Evolutionary conservation across 805 yeast species (phyloP), one percentile per base, ranked within the genome.

Genomic region (Suhomyces faveliae): DNA sequence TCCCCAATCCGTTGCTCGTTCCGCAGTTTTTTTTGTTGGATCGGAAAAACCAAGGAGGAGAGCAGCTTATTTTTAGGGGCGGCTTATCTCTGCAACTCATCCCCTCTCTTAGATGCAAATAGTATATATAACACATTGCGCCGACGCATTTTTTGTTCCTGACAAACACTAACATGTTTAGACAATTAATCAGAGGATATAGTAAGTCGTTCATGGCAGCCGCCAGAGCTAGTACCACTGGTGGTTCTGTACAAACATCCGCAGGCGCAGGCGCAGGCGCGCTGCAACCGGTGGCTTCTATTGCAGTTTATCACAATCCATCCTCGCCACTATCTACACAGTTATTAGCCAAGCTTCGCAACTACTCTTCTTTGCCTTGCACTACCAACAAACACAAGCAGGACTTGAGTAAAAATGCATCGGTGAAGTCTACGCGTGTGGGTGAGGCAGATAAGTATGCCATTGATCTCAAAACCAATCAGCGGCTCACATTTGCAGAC

Each of bases 221-320:
- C 22, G 35, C 42, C 25, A 39, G 29, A 23, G 42, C 42, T 21
- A 39, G 42, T 33, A 33, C 37, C 33, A 19, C 39, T 35, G 27
- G 41, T n/a, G 30, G 42, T 23, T 40, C 33, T 19, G 40, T 21
- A 20, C 17, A 21, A n/a, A 25, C 40, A 20, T 8, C 22, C 40
- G 11, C 40, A 13, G 40, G 37, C 37, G 30, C 30, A 9, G 30
- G 35, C 24, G 27, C 47, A 3, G 43, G 35, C 15, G 22, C 46
- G 7, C 17, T 17, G 5, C 25, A 37, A 42, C 49, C 40, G 33
- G 46, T 8, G 41, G 25, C 50, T 11, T 54, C 64, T 17, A 57
- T 64, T 42, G 43, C 68, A 11, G 49, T 67, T 43, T 67, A 65
- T 56, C 72, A 68, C 59, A 61, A 66, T 53, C 43, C 70, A 21